Percentiles rank a stretch among this genome's conserved stretches.
Evolutionary conservation across 495 filamentous ascomycete species (phyloP).

Genomic region (Tuber umbilicatum): DNA sequence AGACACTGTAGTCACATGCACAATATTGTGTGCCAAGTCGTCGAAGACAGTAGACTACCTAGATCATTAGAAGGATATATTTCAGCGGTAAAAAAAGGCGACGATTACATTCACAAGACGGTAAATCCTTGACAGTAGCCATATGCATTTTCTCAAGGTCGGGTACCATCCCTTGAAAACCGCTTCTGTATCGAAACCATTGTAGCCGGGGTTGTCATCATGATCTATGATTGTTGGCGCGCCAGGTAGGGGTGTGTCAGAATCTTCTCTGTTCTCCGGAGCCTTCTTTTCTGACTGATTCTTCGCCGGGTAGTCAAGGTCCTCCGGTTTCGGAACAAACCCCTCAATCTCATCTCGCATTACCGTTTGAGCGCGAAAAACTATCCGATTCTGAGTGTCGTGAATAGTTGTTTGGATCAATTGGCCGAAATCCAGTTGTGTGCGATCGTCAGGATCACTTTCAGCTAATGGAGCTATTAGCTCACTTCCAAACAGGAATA

Average conservation of each 20-base stretch:
- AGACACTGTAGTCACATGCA: constrained; percentile 65
- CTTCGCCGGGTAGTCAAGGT: constrained; percentile 51
- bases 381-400: constrained; percentile 66
- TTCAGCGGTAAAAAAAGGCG: constrained; percentile 32
- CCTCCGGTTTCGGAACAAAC: constrained; percentile 62
- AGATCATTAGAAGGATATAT: constrained; percentile 1
- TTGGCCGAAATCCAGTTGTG: constrained; percentile 58
- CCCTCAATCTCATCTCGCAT: constrained; percentile 63
- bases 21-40: constrained; percentile 69
- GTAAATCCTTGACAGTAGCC: constrained; percentile 69
- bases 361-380: constrained; percentile 60
- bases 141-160: constrained; percentile 67
- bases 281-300: constrained; percentile 43
- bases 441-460: constrained; percentile 43
- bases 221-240: constrained; percentile 52
- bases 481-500: constrained; percentile 13
- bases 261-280: constrained; percentile 41
- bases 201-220: constrained; percentile 47
- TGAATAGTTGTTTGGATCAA: constrained; percentile 63
- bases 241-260: constrained; percentile 48
- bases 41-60: constrained; percentile 61
- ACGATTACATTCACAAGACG: constrained; percentile 55
- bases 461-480: constrained; percentile 40
- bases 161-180: constrained; percentile 55
- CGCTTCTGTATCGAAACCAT: constrained; percentile 44